Conservation (phyloP, 139 green algal genomes). For the Closterium sp. region DNA sequence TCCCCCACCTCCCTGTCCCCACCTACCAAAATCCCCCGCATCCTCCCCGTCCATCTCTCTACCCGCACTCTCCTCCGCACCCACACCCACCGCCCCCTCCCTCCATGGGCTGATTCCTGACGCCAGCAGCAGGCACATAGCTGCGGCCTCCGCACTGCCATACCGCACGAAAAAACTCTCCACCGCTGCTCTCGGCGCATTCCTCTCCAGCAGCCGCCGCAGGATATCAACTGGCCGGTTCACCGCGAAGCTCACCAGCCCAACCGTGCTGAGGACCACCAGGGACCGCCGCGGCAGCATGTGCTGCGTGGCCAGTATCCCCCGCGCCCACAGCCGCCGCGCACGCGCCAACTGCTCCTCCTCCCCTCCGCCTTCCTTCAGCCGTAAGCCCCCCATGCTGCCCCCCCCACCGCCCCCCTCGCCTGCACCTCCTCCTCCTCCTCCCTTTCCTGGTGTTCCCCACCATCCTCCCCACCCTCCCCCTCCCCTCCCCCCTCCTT, state of each 20-base stretch:
- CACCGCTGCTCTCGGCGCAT: conserved; percentile 49
- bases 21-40: background rate
- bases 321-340: conserved; percentile 8
- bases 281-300: conserved; percentile 65
- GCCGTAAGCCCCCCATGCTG: background rate
- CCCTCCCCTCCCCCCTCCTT: background rate
- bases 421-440: background rate
- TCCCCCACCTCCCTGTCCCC: background rate
- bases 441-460: background rate
- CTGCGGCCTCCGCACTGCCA: conserved; percentile 72
- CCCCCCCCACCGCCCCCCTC: background rate
- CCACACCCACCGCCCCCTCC: background rate
- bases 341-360: conserved; percentile 3
- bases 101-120: conserved; percentile 32
- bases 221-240: conserved; percentile 70
- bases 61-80: background rate
- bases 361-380: conserved; percentile 3
- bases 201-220: conserved; percentile 65
- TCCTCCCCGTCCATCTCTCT: background rate
- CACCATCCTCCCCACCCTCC: background rate
- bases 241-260: conserved; percentile 74
- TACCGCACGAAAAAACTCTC: conserved; percentile 79
- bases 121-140: conserved; percentile 86
- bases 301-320: conserved; percentile 71
- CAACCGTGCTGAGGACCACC: conserved; percentile 76